Evolutionary conservation across 1,284 basidiomycete species (phyloP), one percentile per base, ranked within the genome.

Genomic region (Apiotrichum gracile): DNA sequence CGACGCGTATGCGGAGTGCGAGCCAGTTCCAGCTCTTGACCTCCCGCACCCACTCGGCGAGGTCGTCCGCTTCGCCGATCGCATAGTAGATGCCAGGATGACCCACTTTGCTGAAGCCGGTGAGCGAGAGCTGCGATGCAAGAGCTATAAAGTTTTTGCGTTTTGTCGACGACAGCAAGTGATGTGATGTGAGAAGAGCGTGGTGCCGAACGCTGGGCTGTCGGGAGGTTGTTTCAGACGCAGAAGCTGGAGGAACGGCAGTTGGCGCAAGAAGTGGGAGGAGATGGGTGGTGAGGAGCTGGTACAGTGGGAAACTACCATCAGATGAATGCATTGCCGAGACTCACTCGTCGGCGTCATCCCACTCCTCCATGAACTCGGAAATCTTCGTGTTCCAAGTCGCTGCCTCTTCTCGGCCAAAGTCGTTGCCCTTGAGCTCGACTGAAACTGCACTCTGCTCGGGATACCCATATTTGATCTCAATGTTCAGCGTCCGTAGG

Each of bases 11-110:
- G 41, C 80, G 77, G 57, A 88, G 69, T 13, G 85, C 85, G 1
- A 87, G 77, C 86, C 86, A 88, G 62, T 87, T 84, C 85, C 87
- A 86, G 24, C 78, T 79, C 67, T 84, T 86, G 49, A 88, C 80
- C 52, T 83, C 83, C 17, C 68, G 70, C 3, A 85, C 80, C 62
- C 87, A 87, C 58, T 84, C 82, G 59, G 82, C 79, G 19, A 88
- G 73, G 50, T 80, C 75, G 10, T 76, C 71, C 41, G 74, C 72
- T 9, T 65, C 63, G 2, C 86, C 86, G 61, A 83, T 77, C 21
- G 79, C 83, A 58, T 87, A 88, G 50, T 88, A 85, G 41, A 85
- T 77, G 6, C 85, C 85, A 1, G 86, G 85, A 63, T 87, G 81
- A 0, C 86, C 85, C 14, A 85, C 78, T 70, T 87, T 87, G 6